Conservation (phyloP, 2,329 filamentous ascomycete species). For the Meredithiella fracta region DNA sequence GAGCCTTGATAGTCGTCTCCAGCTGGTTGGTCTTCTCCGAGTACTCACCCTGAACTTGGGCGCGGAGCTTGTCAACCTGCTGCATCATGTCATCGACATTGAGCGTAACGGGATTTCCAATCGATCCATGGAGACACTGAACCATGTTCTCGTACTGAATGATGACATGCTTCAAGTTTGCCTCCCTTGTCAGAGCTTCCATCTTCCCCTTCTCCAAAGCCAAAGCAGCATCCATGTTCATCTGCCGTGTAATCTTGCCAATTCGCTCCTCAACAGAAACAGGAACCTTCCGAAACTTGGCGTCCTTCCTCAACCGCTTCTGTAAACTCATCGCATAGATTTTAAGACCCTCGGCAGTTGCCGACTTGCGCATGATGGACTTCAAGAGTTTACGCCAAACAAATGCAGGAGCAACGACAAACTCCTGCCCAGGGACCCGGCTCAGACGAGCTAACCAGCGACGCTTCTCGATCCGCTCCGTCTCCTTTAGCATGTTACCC, state of each 20-base stretch:
- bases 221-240: background rate
- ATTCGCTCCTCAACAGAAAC: background rate
- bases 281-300: background rate
- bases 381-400: background rate
- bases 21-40: background rate
- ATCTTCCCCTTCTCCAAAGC: background rate
- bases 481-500: background rate
- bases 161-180: background rate
- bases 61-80: background rate
- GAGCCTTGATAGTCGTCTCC: background rate
- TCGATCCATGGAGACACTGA: background rate
- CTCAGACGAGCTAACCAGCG: background rate
- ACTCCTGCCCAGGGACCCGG: background rate
- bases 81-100: background rate
- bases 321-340: background rate
- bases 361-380: background rate
- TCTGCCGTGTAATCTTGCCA: background rate
- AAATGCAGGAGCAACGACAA: background rate
- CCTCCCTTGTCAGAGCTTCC: background rate
- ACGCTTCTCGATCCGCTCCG: background rate
- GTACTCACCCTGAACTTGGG: background rate
- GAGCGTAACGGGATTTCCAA: background rate
- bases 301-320: background rate
- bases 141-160: background rate
- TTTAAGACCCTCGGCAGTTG: background rate